Evolutionary conservation across 2,329 filamentous ascomycete genomes (phyloP).

Genomic region (Sporothrix schenckii): DNA sequence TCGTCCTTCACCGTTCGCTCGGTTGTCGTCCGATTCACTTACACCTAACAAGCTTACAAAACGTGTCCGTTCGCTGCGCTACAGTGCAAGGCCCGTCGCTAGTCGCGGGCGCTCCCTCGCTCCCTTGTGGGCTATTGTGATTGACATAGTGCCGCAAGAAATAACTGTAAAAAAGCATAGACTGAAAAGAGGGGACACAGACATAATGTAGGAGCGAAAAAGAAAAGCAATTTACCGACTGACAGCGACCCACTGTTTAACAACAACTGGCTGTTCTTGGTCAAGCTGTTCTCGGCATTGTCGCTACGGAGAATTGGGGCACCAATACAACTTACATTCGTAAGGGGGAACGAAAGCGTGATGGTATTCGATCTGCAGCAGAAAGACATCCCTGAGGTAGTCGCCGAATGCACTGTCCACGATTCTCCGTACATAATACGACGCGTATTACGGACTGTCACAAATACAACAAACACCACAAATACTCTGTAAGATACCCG

Average conservation of each 20-base stretch:
- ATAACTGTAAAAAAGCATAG: too few relatives aligned
- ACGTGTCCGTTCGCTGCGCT: slow-evolving; percentile 8
- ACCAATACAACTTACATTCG: too few relatives aligned
- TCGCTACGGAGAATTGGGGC: too few relatives aligned
- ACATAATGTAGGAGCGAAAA: not conserved
- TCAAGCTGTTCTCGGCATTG: not conserved
- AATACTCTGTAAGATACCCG: too few relatives aligned
- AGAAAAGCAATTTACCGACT: not conserved
- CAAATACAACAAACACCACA: too few relatives aligned
- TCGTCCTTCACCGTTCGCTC: too few relatives aligned
- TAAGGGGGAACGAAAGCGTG: too few relatives aligned
- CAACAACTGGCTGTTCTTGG: not conserved
- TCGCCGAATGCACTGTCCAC: too few relatives aligned
- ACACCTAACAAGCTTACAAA: not conserved
- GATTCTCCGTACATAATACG: too few relatives aligned
- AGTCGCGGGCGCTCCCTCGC: slow-evolving; percentile 22
- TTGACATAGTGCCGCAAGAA: not conserved
- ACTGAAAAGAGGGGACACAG: slow-evolving; percentile 4
- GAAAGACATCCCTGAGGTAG: too few relatives aligned
- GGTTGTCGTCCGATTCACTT: not conserved
- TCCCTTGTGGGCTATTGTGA: not conserved
- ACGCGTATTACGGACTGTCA: too few relatives aligned
- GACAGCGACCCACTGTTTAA: not conserved
- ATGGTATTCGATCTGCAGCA: too few relatives aligned
- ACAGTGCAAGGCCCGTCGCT: slow-evolving; percentile 20